Percentiles rank a stretch among this genome's conserved stretches.
phyloP scores from a whole-genome alignment of 305 asterid genomes.

The Fraxinus latifolia region DNA sequence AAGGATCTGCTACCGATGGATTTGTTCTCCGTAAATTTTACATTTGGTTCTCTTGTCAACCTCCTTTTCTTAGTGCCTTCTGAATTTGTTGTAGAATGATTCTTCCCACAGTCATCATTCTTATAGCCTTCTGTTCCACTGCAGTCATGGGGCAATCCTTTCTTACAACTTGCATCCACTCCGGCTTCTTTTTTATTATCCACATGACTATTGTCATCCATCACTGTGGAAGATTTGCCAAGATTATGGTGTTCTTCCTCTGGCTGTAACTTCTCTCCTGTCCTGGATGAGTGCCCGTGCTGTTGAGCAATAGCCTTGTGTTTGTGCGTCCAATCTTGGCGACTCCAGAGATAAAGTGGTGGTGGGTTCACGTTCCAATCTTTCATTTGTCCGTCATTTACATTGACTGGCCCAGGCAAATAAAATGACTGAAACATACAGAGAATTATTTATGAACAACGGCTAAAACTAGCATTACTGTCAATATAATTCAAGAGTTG shows the following conservation, averaged over 20 bases:
- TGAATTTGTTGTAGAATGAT: constrained; percentile 17
- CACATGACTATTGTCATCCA: constrained; percentile 23
- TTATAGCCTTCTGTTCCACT: constrained; percentile 21
- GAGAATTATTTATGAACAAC: constrained; percentile 19
- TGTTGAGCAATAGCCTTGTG: constrained; percentile 68
- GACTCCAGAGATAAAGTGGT: constrained; percentile 81
- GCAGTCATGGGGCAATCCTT: constrained; percentile 10
- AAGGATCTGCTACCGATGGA: constrained; percentile 18
- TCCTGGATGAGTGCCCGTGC: constrained; percentile 47
- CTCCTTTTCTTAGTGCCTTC: constrained; percentile 31
- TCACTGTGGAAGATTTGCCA: constrained; percentile 12
- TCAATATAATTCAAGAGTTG: not conserved
- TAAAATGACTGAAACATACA: constrained; percentile 65
- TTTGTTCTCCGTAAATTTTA: constrained; percentile 1
- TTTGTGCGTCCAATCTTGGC: constrained; percentile 50
- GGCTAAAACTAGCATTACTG: not conserved
- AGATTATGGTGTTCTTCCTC: constrained; percentile 32
- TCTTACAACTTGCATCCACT: constrained; percentile 20
- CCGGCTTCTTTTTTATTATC: constrained; percentile 18
- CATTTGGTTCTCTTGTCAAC: constrained; percentile 19
- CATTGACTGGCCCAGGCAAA: constrained; percentile 80
- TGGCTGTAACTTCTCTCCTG: constrained; percentile 24
- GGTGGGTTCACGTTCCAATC: constrained; percentile 75
- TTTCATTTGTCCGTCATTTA: constrained; percentile 58
- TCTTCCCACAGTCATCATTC: constrained; percentile 12